These are phyloP conservation scores for Botrytis squamosa DNA, from an alignment of 2,329 filamentous ascomycete species.

Conservation along the genomic window DNA sequence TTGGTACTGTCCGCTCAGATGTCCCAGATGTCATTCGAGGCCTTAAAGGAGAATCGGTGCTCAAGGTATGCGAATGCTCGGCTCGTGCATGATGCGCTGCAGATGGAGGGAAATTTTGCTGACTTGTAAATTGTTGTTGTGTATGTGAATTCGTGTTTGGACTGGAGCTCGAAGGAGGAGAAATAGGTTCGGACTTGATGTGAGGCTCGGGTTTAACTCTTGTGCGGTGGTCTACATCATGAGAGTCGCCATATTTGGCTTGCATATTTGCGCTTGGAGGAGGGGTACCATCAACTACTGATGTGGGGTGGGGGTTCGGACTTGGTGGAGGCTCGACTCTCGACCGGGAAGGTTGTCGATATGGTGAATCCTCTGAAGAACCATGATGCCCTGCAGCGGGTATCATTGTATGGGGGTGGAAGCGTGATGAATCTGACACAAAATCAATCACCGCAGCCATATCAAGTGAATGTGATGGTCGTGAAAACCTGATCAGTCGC, in stretches of 20 bases:
- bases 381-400: conserved; percentile 45
- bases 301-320: conserved; percentile 31
- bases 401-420: conserved; percentile 62
- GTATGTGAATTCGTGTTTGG: conserved; percentile 28
- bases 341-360: conserved; percentile 34
- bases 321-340: conserved; percentile 35
- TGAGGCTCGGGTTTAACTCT: conserved; percentile 27
- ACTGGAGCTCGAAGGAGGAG: conserved; percentile 37
- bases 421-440: conserved; percentile 68
- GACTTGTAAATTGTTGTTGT: conserved; percentile 33
- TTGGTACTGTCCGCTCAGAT: conserved; percentile 24
- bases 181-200: conserved; percentile 30
- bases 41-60: not conserved
- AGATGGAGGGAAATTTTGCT: conserved; percentile 32
- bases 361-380: conserved; percentile 46
- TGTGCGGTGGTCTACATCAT: conserved; percentile 21
- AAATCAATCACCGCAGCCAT: conserved; percentile 71
- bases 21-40: conserved; percentile 3
- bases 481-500: conserved; percentile 29
- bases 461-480: conserved; percentile 35
- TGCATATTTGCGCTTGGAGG: conserved; percentile 29
- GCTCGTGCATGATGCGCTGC: conserved; percentile 24
- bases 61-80: conserved; percentile 18
- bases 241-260: conserved; percentile 22
- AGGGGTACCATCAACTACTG: conserved; percentile 29